These are phyloP conservation scores for Evernia prunastri DNA, from an alignment of 495 filamentous ascomycete genomes.

Conservation along the genomic window DNA sequence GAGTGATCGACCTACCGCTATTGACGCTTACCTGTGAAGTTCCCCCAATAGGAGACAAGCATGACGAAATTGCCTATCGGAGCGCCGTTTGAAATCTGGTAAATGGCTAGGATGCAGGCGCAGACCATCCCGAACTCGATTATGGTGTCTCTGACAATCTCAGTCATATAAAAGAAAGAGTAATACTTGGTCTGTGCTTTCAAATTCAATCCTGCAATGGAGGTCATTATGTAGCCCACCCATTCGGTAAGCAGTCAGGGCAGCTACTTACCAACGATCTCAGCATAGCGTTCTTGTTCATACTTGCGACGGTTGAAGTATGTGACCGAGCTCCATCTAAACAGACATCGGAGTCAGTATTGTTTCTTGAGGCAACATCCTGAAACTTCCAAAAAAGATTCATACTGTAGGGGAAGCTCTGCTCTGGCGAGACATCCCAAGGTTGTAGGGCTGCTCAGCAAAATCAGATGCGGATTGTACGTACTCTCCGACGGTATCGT, in stretches of 20 bases:
- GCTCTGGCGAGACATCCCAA: too few relatives aligned
- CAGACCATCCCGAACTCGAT: slow-evolving; percentile 57
- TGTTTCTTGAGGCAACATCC: neutral
- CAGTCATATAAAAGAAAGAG: slow-evolving; percentile 2
- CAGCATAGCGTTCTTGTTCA: slow-evolving; percentile 55
- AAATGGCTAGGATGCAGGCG: slow-evolving; percentile 60
- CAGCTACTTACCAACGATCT: slow-evolving; percentile 26
- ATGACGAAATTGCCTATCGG: slow-evolving; percentile 65
- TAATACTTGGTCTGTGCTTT: neutral
- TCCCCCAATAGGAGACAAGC: slow-evolving; percentile 64
- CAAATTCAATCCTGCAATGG: neutral
- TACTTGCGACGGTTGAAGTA: slow-evolving; percentile 66
- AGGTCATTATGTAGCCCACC: neutral
- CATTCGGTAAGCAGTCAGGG: neutral
- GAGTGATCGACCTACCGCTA: neutral
- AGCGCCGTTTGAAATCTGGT: slow-evolving; percentile 53
- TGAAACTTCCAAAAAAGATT: neutral
- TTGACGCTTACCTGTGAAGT: slow-evolving; percentile 36
- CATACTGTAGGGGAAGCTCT: too few relatives aligned
- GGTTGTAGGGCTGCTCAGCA: slow-evolving; percentile 42
- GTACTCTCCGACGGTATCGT: slow-evolving; percentile 59
- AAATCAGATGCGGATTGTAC: slow-evolving; percentile 58
- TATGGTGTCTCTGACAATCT: slow-evolving; percentile 50
- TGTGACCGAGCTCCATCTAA: slow-evolving; percentile 59
- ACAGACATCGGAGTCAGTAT: neutral